Conservation (phyloP, 768 basidiomycete genomes). For the Polyporus arcularius region DNA sequence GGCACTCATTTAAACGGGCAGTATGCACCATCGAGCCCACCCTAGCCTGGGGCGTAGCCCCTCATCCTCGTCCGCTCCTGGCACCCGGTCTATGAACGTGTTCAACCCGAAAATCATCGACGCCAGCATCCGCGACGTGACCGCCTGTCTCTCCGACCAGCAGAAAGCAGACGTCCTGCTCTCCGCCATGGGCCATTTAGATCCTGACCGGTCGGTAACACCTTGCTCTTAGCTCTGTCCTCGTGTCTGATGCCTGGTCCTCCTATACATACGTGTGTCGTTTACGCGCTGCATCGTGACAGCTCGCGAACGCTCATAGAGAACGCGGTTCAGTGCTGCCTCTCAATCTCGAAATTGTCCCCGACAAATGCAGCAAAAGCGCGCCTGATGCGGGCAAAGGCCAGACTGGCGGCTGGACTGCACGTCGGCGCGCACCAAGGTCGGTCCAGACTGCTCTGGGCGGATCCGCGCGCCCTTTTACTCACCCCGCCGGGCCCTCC, state of each 20-base stretch:
- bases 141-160: conserved; percentile 55
- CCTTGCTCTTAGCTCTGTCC: conserved; percentile 6
- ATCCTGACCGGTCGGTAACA: conserved; percentile 59
- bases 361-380: conserved; percentile 57
- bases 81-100: conserved; percentile 48
- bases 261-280: conserved; percentile 4
- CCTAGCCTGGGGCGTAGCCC: conserved; percentile 14
- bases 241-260: conserved; percentile 12
- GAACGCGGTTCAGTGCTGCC: conserved; percentile 72
- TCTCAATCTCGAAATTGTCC: conserved; percentile 56
- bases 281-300: conserved; percentile 15
- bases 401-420: conserved; percentile 59
- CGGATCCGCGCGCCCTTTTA: conserved; percentile 14
- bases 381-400: conserved; percentile 66
- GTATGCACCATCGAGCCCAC: conserved; percentile 19
- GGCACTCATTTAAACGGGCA: conserved; percentile 3
- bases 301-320: conserved; percentile 66
- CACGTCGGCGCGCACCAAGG: conserved; percentile 69
- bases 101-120: conserved; percentile 81
- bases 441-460: conserved; percentile 31
- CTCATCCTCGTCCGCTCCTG: conserved; percentile 1
- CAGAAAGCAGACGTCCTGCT: conserved; percentile 73
- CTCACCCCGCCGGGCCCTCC: conserved; percentile 5
- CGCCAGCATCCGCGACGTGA: conserved; percentile 72
- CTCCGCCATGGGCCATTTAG: conserved; percentile 82